A percentile compares a stretch with the other conserved stretches of the same genome.
These are phyloP conservation scores for Dendryphion nanum DNA, from an alignment of 2,329 filamentous ascomycete genomes.

Conservation along the genomic window DNA sequence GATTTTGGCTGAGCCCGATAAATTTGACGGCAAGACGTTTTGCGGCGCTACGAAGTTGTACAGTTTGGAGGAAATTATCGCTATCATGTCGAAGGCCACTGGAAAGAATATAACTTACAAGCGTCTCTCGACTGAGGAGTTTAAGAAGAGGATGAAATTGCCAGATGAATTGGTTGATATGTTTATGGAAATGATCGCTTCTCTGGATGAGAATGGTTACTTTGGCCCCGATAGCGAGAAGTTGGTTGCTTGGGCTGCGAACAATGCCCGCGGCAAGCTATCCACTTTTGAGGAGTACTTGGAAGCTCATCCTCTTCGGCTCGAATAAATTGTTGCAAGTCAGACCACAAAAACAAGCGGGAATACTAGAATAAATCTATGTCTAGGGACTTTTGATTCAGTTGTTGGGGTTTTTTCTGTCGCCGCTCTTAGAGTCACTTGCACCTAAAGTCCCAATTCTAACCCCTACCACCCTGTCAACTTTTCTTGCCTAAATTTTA, in stretches of 20 bases:
- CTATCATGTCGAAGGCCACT: slow-evolving; percentile 36
- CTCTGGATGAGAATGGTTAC: slow-evolving; percentile 35
- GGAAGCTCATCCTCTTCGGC: slow-evolving; percentile 4
- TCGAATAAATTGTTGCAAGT: too few relatives aligned
- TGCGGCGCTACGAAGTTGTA: slow-evolving; percentile 41
- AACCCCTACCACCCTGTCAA: too few relatives aligned
- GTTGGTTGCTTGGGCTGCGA: slow-evolving; percentile 28
- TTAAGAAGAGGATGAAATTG: slow-evolving; percentile 3
- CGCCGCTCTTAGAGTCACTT: too few relatives aligned
- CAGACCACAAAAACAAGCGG: too few relatives aligned
- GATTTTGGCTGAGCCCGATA: slow-evolving; percentile 42
- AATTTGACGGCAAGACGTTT: slow-evolving; percentile 42
- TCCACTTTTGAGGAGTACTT: slow-evolving; percentile 42
- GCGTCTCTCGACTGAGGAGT: slow-evolving; percentile 11
- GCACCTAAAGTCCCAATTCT: too few relatives aligned
- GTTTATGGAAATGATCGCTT: slow-evolving; percentile 7
- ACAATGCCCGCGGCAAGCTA: slow-evolving; percentile 28
- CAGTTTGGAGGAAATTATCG: slow-evolving; percentile 41
- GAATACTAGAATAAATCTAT: too few relatives aligned
- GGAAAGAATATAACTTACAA: slow-evolving; percentile 28
- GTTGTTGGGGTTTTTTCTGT: too few relatives aligned
- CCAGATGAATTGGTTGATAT: slow-evolving; percentile 8
- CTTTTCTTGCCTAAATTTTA: too few relatives aligned
- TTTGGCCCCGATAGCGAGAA: slow-evolving; percentile 34
- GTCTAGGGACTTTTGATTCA: too few relatives aligned